Conservation (phyloP, 2,329 filamentous ascomycete genomes). For the Pestalotiopsis sp. region DNA sequence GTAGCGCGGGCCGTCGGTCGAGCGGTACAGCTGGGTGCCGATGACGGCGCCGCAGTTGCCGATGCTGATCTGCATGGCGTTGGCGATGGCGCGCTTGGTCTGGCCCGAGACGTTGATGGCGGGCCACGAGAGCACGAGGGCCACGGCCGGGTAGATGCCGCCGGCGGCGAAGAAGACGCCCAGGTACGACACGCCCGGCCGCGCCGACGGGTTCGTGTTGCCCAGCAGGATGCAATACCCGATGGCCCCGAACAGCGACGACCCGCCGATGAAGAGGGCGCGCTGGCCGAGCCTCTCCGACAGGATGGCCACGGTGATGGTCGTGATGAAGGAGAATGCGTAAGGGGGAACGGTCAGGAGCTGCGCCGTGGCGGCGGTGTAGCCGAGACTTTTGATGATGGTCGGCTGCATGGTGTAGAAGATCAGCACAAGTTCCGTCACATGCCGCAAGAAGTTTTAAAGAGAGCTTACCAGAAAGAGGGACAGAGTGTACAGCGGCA, state of each 20-base stretch:
- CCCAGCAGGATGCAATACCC: conserved; percentile 63
- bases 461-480: conserved; percentile 47
- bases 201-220: conserved; percentile 42
- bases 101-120: conserved; percentile 72
- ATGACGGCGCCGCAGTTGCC: conserved; percentile 69
- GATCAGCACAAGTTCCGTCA: background rate
- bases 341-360: conserved; percentile 66
- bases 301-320: conserved; percentile 56
- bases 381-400: conserved; percentile 55
- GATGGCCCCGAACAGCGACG: conserved; percentile 55
- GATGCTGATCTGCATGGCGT: conserved; percentile 71
- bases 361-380: conserved; percentile 52
- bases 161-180: conserved; percentile 65
- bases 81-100: conserved; percentile 68
- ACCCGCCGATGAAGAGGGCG: conserved; percentile 63
- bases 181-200: conserved; percentile 58
- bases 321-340: conserved; percentile 61
- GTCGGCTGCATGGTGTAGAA: conserved; percentile 42
- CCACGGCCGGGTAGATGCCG: conserved; percentile 67
- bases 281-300: conserved; percentile 59
- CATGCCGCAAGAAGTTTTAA: background rate
- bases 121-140: conserved; percentile 67
- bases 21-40: conserved; percentile 69
- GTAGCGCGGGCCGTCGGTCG: conserved; percentile 60
- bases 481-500: conserved; percentile 59